Conservation (phyloP, 179 eudicot species). For the Silene vulgaris region DNA sequence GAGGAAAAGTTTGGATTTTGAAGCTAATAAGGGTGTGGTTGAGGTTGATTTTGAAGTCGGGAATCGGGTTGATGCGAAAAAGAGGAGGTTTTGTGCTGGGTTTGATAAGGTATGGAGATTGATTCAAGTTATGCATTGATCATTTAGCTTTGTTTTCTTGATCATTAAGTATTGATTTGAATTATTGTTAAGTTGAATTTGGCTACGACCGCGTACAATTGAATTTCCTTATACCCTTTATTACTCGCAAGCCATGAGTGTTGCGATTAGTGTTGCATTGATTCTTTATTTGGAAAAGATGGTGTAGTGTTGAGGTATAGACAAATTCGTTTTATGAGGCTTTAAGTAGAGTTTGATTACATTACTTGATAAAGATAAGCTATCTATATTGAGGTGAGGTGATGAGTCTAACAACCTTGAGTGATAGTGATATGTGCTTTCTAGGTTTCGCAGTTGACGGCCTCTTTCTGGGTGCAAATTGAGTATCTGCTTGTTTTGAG, state of each 20-base stretch:
- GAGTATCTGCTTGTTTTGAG: neutral
- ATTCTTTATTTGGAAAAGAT: neutral
- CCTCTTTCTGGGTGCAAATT: neutral
- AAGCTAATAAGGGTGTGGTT: slow-evolving; percentile 22
- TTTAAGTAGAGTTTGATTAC: neutral
- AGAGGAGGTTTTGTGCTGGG: slow-evolving; percentile 21
- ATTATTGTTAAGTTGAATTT: neutral
- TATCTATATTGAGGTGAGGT: neutral
- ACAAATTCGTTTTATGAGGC: neutral
- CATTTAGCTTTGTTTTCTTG: neutral
- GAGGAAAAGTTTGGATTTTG: slow-evolving; percentile 31
- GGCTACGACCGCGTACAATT: no score
- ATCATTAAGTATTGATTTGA: neutral
- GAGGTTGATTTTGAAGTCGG: slow-evolving; percentile 31
- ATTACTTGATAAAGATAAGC: neutral
- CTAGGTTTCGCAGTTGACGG: no score
- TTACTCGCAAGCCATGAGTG: neutral
- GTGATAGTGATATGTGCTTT: no score
- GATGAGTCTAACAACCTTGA: neutral
- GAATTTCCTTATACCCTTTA: no score
- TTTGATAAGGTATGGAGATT: slow-evolving; percentile 41
- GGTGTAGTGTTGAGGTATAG: neutral
- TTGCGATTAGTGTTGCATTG: neutral
- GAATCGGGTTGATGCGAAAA: slow-evolving; percentile 29
- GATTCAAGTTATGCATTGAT: neutral